Base-by-base conservation (phyloP, 1,284 basidiomycete genomes). In the Moesziomyces globuligerus region DNA sequence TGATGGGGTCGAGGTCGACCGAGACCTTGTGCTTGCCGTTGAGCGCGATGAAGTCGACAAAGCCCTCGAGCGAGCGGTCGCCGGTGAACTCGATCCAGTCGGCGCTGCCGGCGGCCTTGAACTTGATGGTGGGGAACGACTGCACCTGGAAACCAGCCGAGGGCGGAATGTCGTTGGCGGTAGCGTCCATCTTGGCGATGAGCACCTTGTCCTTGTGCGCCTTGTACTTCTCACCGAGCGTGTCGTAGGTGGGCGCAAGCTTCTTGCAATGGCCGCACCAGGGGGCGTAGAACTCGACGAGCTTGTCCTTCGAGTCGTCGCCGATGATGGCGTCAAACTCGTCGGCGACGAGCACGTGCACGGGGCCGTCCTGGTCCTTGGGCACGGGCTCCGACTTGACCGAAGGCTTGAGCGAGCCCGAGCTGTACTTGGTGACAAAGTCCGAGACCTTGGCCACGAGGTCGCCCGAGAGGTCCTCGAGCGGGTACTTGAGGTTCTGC, bases 81-180 rank as follows among this genome's bases (percentile, higher is more conserved):
- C 80, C 80, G 37, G 65, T 71, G 54, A 79, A 81, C 83, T 97
- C 93, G 65, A 97, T 85, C 85, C 94, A 98, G 57, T 91, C 89
- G 59, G 86, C 86, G 41, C 88, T 85, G 51, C 95, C 94, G 23
- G 96, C 95, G 10, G 90, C 88, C 85, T 94, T 93, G 88, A 99
- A 96, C 84, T 98, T 98, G 83, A 98, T 84, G 2, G 96, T 98
- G 9, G 95, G 95, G 92, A 96, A 98, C 44, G 92, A 90, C 49
- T 75, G 58, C 25, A 83, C 75, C 49, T 64, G 88, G 92, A 98
- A 97, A 29, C 91, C 89, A 50, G 91, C 89, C 17, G 88, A 88
- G 25, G 90, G 86, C 44, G 96, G 96, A 25, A 99, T 87, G 83
- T 99, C 96, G 84, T 99, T 99, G 85, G 94, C 93, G 65, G 90